phyloP scores from a whole-genome alignment of 345 rosid species.

The Eucalyptus albens region DNA sequence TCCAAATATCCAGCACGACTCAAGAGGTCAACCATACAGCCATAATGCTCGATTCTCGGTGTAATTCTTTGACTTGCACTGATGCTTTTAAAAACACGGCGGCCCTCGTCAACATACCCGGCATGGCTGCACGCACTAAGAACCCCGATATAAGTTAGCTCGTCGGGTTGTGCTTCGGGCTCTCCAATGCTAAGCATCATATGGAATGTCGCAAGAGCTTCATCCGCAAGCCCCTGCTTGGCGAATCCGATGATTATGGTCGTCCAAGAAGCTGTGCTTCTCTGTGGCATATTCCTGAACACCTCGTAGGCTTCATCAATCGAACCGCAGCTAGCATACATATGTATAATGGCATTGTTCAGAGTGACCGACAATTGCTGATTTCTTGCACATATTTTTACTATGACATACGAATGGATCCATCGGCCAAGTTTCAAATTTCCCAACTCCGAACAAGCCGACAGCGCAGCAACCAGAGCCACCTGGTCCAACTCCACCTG shows the following conservation, averaged over 20 bases:
- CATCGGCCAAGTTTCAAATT: slow-evolving; percentile 49
- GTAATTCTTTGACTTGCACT: slow-evolving; percentile 19
- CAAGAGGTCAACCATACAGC: slow-evolving; percentile 59
- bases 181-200: slow-evolving; percentile 21
- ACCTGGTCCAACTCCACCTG: slow-evolving; percentile 37
- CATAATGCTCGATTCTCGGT: slow-evolving; percentile 48
- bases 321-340: slow-evolving; percentile 52
- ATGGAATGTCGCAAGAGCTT: slow-evolving; percentile 24
- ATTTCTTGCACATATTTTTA: slow-evolving; percentile 11
- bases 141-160: slow-evolving; percentile 34
- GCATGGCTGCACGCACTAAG: slow-evolving; percentile 45
- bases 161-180: slow-evolving; percentile 25
- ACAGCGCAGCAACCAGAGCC: slow-evolving; percentile 40
- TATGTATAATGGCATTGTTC: slow-evolving; percentile 46
- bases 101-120: slow-evolving; percentile 48
- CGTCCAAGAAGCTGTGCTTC: slow-evolving; percentile 50
- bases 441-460: slow-evolving; percentile 55
- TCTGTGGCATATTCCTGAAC: slow-evolving; percentile 31
- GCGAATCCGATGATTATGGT: slow-evolving; percentile 43
- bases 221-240: slow-evolving; percentile 42
- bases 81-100: slow-evolving; percentile 26
- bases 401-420: slow-evolving; percentile 41
- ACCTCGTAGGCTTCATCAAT: slow-evolving; percentile 42
- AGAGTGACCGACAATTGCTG: slow-evolving; percentile 32
- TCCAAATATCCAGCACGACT: slow-evolving; percentile 45